Evolutionary conservation across 306 rosid genomes (phyloP).

Genomic region (Medicago arabica): DNA sequence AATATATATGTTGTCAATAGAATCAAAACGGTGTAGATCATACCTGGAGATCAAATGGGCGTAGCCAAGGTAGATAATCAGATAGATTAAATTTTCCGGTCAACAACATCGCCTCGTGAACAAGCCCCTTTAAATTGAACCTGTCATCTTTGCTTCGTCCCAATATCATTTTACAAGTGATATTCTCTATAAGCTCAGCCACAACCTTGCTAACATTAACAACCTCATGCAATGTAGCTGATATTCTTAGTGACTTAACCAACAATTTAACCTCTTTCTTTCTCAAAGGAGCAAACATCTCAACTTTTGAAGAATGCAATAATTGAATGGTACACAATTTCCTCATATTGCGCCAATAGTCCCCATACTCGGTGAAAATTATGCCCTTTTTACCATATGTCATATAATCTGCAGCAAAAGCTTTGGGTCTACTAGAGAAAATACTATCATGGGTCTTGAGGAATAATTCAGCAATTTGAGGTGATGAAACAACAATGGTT

Average conservation of each 20-base stretch:
- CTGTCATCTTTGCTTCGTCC: slow-evolving; percentile 14
- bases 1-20: too few relatives aligned
- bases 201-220: slow-evolving; percentile 26
- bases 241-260: slow-evolving; percentile 4
- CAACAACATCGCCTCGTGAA: background rate
- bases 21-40: background rate
- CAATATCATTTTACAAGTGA: slow-evolving; percentile 20
- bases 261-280: background rate
- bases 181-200: background rate
- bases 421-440: slow-evolving; percentile 39
- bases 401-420: background rate
- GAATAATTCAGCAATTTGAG: slow-evolving; percentile 55
- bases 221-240: background rate
- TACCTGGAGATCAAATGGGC: background rate
- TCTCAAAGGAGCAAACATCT: slow-evolving; percentile 41
- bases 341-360: slow-evolving; percentile 54
- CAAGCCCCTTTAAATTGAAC: slow-evolving; percentile 16
- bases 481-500: slow-evolving; percentile 50
- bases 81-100: slow-evolving; percentile 18
- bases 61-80: slow-evolving; percentile 41
- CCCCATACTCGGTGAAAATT: slow-evolving; percentile 31
- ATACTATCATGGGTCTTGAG: slow-evolving; percentile 57
- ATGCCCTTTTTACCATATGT: slow-evolving; percentile 39
- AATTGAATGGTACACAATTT: slow-evolving; percentile 32
- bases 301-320: slow-evolving; percentile 38